Percentiles rank a stretch among this genome's conserved stretches.
Conservation (phyloP, 768 basidiomycete genomes). For the Leccinellum albellum region DNA sequence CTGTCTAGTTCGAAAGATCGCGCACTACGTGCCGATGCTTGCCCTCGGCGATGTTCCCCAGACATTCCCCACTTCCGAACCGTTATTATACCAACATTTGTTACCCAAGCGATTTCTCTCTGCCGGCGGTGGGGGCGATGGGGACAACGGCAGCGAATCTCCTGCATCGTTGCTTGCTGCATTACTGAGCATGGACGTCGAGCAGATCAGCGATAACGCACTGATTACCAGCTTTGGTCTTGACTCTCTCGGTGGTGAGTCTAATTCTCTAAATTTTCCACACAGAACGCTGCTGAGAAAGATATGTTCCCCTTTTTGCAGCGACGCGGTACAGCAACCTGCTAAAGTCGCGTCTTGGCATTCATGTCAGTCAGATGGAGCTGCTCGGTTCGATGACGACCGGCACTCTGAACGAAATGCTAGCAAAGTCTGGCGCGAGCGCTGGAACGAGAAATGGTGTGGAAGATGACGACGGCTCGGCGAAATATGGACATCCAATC, state of each 20-base stretch:
- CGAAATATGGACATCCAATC: constrained; percentile 27
- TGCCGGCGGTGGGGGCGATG: constrained; percentile 9
- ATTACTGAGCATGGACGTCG: constrained; percentile 24
- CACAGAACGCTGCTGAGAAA: not conserved
- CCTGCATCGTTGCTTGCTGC: constrained; percentile 25
- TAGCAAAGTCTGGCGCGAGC: constrained; percentile 14
- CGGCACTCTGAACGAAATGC: constrained; percentile 24
- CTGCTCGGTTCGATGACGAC: constrained; percentile 25
- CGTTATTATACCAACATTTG: constrained; percentile 26
- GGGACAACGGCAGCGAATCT: constrained; percentile 14
- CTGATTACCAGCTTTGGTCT: constrained; percentile 28
- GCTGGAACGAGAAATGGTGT: constrained; percentile 2
- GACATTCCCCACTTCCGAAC: constrained; percentile 26
- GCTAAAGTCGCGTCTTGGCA: constrained; percentile 25
- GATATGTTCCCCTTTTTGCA: not conserved
- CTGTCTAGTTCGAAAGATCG: constrained; percentile 26
- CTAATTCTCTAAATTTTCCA: not conserved
- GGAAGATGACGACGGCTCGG: constrained; percentile 21
- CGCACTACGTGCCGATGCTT: constrained; percentile 31
- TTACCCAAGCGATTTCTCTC: constrained; percentile 21
- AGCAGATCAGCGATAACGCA: constrained; percentile 29
- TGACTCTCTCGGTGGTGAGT: constrained; percentile 26
- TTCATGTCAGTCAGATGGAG: constrained; percentile 25
- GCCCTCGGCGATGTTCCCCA: constrained; percentile 22
- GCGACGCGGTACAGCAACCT: constrained; percentile 31